Evolutionary conservation across 768 basidiomycete genomes (phyloP).

Genomic region (Clitopilus hobsonii): DNA sequence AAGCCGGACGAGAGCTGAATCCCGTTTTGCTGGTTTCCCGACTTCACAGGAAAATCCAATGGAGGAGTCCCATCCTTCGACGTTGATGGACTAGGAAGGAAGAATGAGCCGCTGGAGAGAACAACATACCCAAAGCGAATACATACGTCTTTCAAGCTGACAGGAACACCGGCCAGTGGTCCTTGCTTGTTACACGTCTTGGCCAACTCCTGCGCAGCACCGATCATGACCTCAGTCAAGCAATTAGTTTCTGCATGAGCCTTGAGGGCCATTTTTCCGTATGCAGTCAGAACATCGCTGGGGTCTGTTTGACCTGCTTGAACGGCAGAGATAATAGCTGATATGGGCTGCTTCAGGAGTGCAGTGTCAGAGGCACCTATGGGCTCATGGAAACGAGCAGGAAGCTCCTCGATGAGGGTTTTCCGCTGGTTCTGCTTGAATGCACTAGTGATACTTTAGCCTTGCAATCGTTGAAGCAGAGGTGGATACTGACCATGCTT

Average conservation of each 20-base stretch:
- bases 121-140: constrained; percentile 5
- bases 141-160: constrained; percentile 46
- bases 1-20: constrained; percentile 47
- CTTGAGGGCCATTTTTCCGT: constrained; percentile 39
- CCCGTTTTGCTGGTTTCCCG: constrained; percentile 36
- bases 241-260: constrained; percentile 50
- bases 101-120: neutral
- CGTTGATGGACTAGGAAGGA: constrained; percentile 5
- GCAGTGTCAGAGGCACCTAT: constrained; percentile 19
- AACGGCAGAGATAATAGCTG: constrained; percentile 24
- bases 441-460: constrained; percentile 13
- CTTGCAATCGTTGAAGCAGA: neutral
- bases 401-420: constrained; percentile 22
- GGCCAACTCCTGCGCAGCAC: constrained; percentile 27
- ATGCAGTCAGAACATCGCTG: constrained; percentile 32
- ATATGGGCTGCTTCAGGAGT: constrained; percentile 25
- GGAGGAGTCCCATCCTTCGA: constrained; percentile 52
- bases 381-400: constrained; percentile 24
- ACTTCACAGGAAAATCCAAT: constrained; percentile 54
- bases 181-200: constrained; percentile 24
- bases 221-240: constrained; percentile 51
- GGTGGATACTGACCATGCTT: neutral
- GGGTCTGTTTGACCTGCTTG: constrained; percentile 24
- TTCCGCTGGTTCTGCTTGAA: constrained; percentile 32
- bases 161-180: constrained; percentile 50